Evolutionary conservation across 768 basidiomycete species (phyloP), one percentile per base, ranked within the genome.

Genomic region (Tylopilus subfusipes): DNA sequence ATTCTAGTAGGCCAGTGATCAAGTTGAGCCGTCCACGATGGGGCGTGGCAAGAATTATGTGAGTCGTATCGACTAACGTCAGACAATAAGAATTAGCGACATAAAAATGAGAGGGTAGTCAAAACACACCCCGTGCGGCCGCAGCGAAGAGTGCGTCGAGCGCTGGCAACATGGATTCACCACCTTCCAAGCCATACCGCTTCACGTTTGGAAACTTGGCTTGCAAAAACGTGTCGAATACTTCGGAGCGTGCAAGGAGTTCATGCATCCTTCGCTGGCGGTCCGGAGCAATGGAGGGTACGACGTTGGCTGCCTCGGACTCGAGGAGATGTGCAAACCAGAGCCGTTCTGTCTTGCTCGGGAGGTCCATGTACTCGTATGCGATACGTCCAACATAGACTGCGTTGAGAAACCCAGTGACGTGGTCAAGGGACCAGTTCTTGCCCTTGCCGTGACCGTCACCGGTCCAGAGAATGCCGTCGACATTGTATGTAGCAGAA

Each of bases 251-350:
- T 1, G 83, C 83, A 27, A 97, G 74, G 5, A 94, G 77, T 14
- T 74, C 71, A 58, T 91, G 85, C 25, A 86, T 87, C 44, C 82
- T 79, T 63, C 70, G 74, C 60, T 84, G 84, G 58, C 70, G 68
- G 50, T 66, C 66, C 3, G 58, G 61, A n/a, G 73, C 63, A 0
- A 68, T 62, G 2, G 68, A 52, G 3, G 69, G 58, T 0, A 72
- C 64, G 3, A 69, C 71, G 1, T 66, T 64, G 24, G 71, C 68
- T 4, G 71, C 50, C 47, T 65, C 64, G 13, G 70, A 84, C 71
- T 97, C 94, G 10, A 97, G 77, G 16, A 90, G 75, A 63, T 88
- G 86, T 1, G 91, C 88, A 73, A 94, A 94, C 92, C 92, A 96
- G 6, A 90, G 76, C 0, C 90, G 80, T 71, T 93, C 92, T 0